Evolutionary conservation across 1,284 basidiomycete species (phyloP).

Genomic region (Cystobasidium pallidum): DNA sequence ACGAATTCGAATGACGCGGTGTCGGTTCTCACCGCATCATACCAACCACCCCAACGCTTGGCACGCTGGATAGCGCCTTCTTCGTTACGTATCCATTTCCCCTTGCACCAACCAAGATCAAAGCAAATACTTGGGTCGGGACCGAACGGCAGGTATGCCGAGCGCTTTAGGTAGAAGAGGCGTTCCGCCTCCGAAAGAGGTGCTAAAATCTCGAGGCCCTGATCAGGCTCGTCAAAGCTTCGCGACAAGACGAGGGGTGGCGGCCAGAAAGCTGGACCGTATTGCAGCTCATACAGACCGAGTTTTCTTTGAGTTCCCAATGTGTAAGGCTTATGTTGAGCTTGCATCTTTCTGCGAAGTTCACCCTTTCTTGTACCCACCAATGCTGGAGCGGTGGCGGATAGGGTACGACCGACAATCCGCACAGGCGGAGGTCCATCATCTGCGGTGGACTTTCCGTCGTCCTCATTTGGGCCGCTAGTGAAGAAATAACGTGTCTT

Average conservation of each 20-base stretch:
- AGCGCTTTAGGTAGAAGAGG: slow-evolving; percentile 22
- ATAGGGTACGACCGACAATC: slow-evolving; percentile 11
- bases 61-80: slow-evolving; percentile 3
- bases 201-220: background rate
- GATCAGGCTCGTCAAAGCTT: slow-evolving; percentile 25
- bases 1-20: slow-evolving; percentile 60
- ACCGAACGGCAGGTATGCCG: slow-evolving; percentile 57
- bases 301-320: slow-evolving; percentile 3
- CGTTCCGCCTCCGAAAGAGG: slow-evolving; percentile 3
- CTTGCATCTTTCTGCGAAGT: slow-evolving; percentile 1
- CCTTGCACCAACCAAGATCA: slow-evolving; percentile 75
- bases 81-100: slow-evolving; percentile 56
- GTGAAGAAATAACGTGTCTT: slow-evolving; percentile 4
- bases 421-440: slow-evolving; percentile 16
- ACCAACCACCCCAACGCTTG: slow-evolving; percentile 49
- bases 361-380: background rate
- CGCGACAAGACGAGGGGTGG: slow-evolving; percentile 18
- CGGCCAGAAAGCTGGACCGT: slow-evolving; percentile 24
- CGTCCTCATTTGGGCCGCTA: slow-evolving; percentile 6
- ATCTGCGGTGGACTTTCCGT: background rate
- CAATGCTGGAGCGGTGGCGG: slow-evolving; percentile 4
- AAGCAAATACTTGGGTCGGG: slow-evolving; percentile 73
- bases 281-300: slow-evolving; percentile 25
- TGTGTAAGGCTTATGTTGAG: background rate
- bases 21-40: slow-evolving; percentile 27